Conservation (phyloP, 2,329 filamentous ascomycete species). For the Amesomyces nigricolor region DNA sequence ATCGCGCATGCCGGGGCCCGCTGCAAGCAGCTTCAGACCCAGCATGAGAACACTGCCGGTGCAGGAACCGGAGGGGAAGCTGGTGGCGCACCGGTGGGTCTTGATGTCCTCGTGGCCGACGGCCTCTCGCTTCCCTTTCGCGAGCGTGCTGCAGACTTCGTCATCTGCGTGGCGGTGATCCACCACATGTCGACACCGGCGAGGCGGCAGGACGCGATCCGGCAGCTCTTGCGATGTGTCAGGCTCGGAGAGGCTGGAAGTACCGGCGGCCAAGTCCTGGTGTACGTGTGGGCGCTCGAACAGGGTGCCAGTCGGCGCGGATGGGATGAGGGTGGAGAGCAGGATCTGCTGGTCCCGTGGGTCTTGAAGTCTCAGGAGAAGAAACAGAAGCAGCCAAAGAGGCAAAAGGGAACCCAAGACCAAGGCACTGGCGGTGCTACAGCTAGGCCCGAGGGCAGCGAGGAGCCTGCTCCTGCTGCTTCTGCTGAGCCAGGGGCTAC, state of each 20-base stretch:
- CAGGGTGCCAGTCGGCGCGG: conserved; percentile 80
- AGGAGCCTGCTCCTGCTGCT: conserved; percentile 7
- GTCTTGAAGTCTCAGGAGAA: conserved; percentile 51
- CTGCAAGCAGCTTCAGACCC: conserved; percentile 18
- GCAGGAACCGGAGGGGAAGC: conserved; percentile 18
- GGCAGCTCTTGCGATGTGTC: conserved; percentile 64
- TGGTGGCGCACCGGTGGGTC: conserved; percentile 32
- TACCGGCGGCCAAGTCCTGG: conserved; percentile 57
- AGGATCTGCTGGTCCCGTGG: conserved; percentile 96
- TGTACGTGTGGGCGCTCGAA: conserved; percentile 96
- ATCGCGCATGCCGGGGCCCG: conserved; percentile 44
- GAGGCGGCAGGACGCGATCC: conserved; percentile 67
- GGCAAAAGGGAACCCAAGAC: conserved; percentile 16
- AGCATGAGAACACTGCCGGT: conserved; percentile 8
- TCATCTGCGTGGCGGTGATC: conserved; percentile 87
- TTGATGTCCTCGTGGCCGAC: conserved; percentile 73
- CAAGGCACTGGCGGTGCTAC: conserved; percentile 4
- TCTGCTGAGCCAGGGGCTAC: conserved; percentile 5
- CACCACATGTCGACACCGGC: conserved; percentile 82
- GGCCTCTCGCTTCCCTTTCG: conserved; percentile 78
- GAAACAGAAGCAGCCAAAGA: conserved; percentile 33
- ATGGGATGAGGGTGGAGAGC: conserved; percentile 76
- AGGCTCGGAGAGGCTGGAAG: conserved; percentile 26
- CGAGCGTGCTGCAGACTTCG: conserved; percentile 61
- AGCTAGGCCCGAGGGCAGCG: conserved; percentile 17